These are phyloP conservation scores for Kwoniella sp. DNA, from an alignment of 768 basidiomycete genomes.

Conservation along the genomic window DNA sequence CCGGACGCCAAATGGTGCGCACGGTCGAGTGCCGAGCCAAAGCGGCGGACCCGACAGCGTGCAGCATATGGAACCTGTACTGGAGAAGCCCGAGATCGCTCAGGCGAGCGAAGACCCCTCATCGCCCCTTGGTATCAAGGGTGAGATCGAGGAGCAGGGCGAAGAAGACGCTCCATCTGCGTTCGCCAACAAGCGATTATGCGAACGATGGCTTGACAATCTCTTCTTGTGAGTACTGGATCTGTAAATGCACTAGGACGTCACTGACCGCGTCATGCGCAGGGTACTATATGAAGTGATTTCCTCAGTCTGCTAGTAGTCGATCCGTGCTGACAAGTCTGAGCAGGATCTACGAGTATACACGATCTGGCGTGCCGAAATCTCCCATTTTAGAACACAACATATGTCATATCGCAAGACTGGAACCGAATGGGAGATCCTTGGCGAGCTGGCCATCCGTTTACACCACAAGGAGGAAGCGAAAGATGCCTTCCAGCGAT, in stretches of 20 bases:
- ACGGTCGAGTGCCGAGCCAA: constrained; percentile 53
- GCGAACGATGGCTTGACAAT: constrained; percentile 94
- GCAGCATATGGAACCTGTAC: constrained; percentile 18
- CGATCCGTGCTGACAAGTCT: constrained; percentile 24
- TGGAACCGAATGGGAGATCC: constrained; percentile 94
- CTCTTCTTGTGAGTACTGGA: constrained; percentile 55
- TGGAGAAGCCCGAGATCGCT: constrained; percentile 44
- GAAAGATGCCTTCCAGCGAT: constrained; percentile 94
- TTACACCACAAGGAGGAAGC: constrained; percentile 97
- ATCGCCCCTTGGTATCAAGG: constrained; percentile 22
- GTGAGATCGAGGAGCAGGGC: constrained; percentile 17
- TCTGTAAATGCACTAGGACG: too few species aligned
- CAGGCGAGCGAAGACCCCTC: constrained; percentile 26
- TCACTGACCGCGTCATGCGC: constrained; percentile 45
- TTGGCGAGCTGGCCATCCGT: constrained; percentile 89
- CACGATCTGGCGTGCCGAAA: constrained; percentile 98
- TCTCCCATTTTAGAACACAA: constrained; percentile 97
- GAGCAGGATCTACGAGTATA: constrained; percentile 86
- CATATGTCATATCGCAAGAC: constrained; percentile 97
- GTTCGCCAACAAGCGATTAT: constrained; percentile 92
- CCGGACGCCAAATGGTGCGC: constrained; percentile 12
- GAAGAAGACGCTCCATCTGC: constrained; percentile 58
- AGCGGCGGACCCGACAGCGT: constrained; percentile 54
- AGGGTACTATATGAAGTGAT: constrained; percentile 96
- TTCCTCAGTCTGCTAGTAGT: too few species aligned